Conservation (phyloP, 306 rosid species). For the Vigna angularis region DNA sequence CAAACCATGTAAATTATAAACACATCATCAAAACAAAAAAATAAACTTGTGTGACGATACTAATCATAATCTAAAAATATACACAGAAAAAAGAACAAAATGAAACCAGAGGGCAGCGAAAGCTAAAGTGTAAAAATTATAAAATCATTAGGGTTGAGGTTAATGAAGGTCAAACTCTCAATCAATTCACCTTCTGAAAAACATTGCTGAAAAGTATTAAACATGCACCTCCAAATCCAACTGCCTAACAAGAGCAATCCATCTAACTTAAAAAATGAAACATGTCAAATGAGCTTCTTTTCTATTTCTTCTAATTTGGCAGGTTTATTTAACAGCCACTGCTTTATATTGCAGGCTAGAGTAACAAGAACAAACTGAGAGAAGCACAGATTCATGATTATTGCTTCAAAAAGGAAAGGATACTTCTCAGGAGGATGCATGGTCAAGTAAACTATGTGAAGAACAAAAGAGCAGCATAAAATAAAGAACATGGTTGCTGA, state of each 20-base stretch:
- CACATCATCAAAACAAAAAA: too few relatives aligned
- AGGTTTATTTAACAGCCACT: conserved; percentile 66
- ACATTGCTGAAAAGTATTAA: conserved; percentile 24
- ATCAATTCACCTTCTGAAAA: conserved; percentile 1
- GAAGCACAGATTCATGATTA: conserved; percentile 85
- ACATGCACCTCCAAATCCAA: conserved; percentile 35
- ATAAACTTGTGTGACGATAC: too few relatives aligned
- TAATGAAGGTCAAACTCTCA: conserved; percentile 42
- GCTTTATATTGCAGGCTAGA: conserved; percentile 70
- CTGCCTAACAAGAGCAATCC: conserved; percentile 10
- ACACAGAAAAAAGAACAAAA: conserved; percentile 22
- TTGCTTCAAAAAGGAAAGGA: conserved; percentile 89
- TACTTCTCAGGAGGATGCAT: conserved; percentile 72
- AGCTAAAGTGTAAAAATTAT: conserved; percentile 7
- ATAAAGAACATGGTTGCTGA: conserved; percentile 39
- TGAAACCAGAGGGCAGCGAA: neutral
- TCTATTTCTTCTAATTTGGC: conserved; percentile 51
- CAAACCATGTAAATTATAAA: too few relatives aligned
- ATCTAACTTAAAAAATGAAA: conserved; percentile 14
- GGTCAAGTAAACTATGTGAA: conserved; percentile 78
- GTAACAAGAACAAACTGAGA: conserved; percentile 77
- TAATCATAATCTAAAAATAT: neutral
- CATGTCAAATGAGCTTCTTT: conserved; percentile 65
- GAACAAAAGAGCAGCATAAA: conserved; percentile 54
- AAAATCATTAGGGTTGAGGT: conserved; percentile 31